Evolutionary conservation across 805 yeast species (phyloP).

Genomic region (Kuraishia piskuri): DNA sequence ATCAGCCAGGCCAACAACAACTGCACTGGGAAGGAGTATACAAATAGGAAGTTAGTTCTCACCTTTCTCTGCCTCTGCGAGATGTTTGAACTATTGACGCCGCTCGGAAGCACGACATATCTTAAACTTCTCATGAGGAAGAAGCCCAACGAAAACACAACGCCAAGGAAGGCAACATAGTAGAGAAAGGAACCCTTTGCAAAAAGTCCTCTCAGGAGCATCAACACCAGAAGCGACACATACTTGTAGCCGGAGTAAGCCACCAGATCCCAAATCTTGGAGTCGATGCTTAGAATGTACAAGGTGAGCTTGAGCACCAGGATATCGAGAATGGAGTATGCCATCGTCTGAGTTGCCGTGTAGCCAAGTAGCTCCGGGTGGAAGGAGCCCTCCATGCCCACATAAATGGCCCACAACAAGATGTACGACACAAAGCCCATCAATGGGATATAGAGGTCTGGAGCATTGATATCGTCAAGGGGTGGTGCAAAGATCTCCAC

Average conservation of each 20-base stretch:
- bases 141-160: constrained; percentile 50
- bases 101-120: constrained; percentile 59
- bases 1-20: constrained; percentile 67
- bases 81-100: constrained; percentile 46
- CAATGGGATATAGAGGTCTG: constrained; percentile 90
- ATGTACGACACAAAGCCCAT: constrained; percentile 91
- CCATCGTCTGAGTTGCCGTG: constrained; percentile 78
- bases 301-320: constrained; percentile 71
- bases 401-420: constrained; percentile 70
- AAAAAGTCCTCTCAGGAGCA: constrained; percentile 39
- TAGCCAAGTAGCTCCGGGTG: constrained; percentile 90
- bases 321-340: constrained; percentile 72
- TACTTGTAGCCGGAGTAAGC: constrained; percentile 94
- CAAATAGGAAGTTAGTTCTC: constrained; percentile 79
- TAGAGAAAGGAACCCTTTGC: constrained; percentile 18
- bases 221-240: constrained; percentile 60
- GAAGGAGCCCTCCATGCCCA: constrained; percentile 82
- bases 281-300: constrained; percentile 64
- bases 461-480: constrained; percentile 82
- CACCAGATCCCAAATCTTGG: constrained; percentile 73
- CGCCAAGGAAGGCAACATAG: constrained; percentile 30
- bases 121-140: constrained; percentile 64
- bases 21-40: constrained; percentile 79
- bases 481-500: constrained; percentile 60
- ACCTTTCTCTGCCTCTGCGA: constrained; percentile 64